These are phyloP conservation scores for Colletotrichum salicis DNA, from an alignment of 2,329 filamentous ascomycete genomes.

Conservation along the genomic window DNA sequence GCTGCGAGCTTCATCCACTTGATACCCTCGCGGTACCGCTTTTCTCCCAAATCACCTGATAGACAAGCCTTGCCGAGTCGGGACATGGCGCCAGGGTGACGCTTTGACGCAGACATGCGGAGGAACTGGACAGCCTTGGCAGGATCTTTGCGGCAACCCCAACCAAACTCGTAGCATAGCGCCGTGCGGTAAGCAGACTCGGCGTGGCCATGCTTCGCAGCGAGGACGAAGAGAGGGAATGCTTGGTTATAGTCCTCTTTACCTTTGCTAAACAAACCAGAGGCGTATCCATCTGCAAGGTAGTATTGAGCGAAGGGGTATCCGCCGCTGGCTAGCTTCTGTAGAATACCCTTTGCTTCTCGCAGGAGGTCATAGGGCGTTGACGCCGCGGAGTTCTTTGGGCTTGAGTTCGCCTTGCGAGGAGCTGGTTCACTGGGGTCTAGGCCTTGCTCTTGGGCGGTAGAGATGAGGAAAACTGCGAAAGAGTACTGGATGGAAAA, in stretches of 20 bases:
- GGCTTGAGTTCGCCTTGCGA: conserved; percentile 58
- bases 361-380: conserved; percentile 77
- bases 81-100: conserved; percentile 94
- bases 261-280: conserved; percentile 93
- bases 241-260: conserved; percentile 92
- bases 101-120: conserved; percentile 88
- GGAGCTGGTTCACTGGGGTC: conserved; percentile 59
- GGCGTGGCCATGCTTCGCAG: conserved; percentile 96
- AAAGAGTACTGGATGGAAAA: conserved; percentile 94
- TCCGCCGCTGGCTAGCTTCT: conserved; percentile 84
- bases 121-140: conserved; percentile 95
- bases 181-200: conserved; percentile 95
- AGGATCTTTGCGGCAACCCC: conserved; percentile 91
- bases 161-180: conserved; percentile 97
- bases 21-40: conserved; percentile 87
- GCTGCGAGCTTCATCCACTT: conserved; percentile 96
- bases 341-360: conserved; percentile 90
- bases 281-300: conserved; percentile 91
- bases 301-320: conserved; percentile 99
- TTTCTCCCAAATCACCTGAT: conserved; percentile 86
- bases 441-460: conserved; percentile 81
- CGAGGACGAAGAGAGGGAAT: conserved; percentile 91
- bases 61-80: conserved; percentile 91
- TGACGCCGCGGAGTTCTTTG: conserved; percentile 55
- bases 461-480: conserved; percentile 91